Evolutionary conservation across 768 basidiomycete genomes (phyloP).

Genomic region (Termitomyces sp.): DNA sequence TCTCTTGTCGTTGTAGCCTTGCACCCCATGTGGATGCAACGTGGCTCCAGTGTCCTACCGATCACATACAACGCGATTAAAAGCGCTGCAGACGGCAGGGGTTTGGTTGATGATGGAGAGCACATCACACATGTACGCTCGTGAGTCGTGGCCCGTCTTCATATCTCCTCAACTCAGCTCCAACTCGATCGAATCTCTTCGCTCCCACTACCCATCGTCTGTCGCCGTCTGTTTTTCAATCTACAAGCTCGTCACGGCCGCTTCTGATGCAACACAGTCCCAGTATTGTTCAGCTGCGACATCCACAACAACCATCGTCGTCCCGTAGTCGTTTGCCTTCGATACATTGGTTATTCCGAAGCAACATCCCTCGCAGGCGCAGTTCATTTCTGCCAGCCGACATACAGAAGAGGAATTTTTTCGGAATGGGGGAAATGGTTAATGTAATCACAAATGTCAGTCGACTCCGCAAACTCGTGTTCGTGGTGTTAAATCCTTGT

Average conservation of each 20-base stretch:
- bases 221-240: slow-evolving; percentile 7
- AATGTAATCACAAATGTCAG: slow-evolving; percentile 72
- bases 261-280: slow-evolving; percentile 17
- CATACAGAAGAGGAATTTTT: slow-evolving; percentile 66
- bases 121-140: slow-evolving; percentile 19
- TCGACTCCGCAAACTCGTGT: not conserved
- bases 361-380: slow-evolving; percentile 65
- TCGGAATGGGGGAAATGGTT: slow-evolving; percentile 77
- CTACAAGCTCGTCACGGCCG: not conserved
- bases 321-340: slow-evolving; percentile 28
- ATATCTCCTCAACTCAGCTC: slow-evolving; percentile 13
- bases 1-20: slow-evolving; percentile 4
- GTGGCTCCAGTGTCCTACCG: slow-evolving; percentile 5
- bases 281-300: slow-evolving; percentile 23
- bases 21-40: slow-evolving; percentile 10
- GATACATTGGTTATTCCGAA: slow-evolving; percentile 74
- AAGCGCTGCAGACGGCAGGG: slow-evolving; percentile 15
- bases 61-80: slow-evolving; percentile 12
- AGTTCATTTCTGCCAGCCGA: slow-evolving; percentile 57
- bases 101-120: slow-evolving; percentile 1
- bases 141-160: slow-evolving; percentile 9
- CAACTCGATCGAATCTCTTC: slow-evolving; percentile 7
- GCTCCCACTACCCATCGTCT: not conserved
- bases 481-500: not conserved
- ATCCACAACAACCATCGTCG: slow-evolving; percentile 16